These are phyloP conservation scores for Skeletonema grethae DNA, from an alignment of 108 stramenopile genomes.

Conservation along the genomic window DNA sequence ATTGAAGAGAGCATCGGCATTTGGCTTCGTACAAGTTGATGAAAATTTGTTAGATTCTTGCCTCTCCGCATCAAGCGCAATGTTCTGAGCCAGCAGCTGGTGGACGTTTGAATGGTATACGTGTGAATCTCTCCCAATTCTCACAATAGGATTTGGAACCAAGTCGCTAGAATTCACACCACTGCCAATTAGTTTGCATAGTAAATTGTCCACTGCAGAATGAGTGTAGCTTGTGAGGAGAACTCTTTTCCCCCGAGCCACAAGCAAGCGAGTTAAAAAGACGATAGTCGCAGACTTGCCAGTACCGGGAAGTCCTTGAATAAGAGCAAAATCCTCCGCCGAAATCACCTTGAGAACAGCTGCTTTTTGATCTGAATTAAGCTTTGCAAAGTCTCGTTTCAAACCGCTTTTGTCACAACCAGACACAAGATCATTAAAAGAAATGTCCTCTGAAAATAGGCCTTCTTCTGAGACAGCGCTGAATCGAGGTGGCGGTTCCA, in stretches of 20 bases:
- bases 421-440: conserved; percentile 26
- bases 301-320: conserved; percentile 79
- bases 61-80: conserved; percentile 50
- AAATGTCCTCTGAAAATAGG: conserved; percentile 29
- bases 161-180: conserved; percentile 44
- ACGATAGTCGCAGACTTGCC: conserved; percentile 88
- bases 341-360: conserved; percentile 74
- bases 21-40: conserved; percentile 48
- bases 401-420: conserved; percentile 66
- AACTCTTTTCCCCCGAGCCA: conserved; percentile 86
- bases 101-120: conserved; percentile 64
- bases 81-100: conserved; percentile 50
- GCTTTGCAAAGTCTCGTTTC: conserved; percentile 53
- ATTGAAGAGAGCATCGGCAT: conserved; percentile 43
- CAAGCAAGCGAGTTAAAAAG: conserved; percentile 86
- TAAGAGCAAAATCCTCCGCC: conserved; percentile 76
- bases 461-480: conserved; percentile 8
- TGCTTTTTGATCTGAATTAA: conserved; percentile 78
- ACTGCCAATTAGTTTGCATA: conserved; percentile 86
- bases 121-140: conserved; percentile 72
- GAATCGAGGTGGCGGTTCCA: conserved; percentile 34
- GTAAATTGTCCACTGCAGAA: conserved; percentile 93
- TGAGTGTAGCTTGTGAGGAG: conserved; percentile 96
- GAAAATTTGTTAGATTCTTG: conserved; percentile 6
- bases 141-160: conserved; percentile 44